These are phyloP conservation scores for Geotrichum fermentans DNA, from an alignment of 1,139 yeast genomes.

Conservation along the genomic window DNA sequence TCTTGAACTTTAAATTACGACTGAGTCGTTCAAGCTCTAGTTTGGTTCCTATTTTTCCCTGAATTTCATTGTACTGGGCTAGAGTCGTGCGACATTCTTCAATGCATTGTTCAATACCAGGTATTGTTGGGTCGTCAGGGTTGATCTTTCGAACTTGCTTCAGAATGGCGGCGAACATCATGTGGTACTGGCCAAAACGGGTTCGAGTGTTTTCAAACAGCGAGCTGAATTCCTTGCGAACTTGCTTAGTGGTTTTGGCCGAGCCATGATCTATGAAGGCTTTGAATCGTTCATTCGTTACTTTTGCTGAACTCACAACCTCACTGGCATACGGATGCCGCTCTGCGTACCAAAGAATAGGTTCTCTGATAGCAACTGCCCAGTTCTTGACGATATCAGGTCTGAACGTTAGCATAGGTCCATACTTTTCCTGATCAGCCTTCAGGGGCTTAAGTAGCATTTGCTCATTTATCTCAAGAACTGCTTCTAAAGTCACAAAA, in stretches of 20 bases:
- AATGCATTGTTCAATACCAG: conserved; percentile 13
- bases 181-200: conserved; percentile 16
- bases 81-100: background rate
- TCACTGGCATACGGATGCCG: conserved; percentile 14
- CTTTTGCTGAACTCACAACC: conserved; percentile 1
- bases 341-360: conserved; percentile 15
- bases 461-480: conserved; percentile 14
- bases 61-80: conserved; percentile 13
- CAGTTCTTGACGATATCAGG: conserved; percentile 10
- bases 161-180: conserved; percentile 4
- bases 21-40: conserved; percentile 12
- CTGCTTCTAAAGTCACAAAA: conserved; percentile 14
- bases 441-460: conserved; percentile 15
- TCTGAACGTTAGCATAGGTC: conserved; percentile 12
- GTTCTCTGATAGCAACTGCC: conserved; percentile 9
- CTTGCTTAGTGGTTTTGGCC: background rate
- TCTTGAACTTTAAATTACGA: conserved; percentile 6
- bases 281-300: conserved; percentile 10
- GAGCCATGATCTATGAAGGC: conserved; percentile 10
- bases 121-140: conserved; percentile 9
- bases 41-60: conserved; percentile 11
- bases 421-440: conserved; percentile 10
- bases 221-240: conserved; percentile 14
- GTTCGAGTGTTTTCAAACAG: conserved; percentile 17
- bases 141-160: conserved; percentile 7